Conservation (phyloP, 129 eudicot genomes). For the Artemisia annua region DNA sequence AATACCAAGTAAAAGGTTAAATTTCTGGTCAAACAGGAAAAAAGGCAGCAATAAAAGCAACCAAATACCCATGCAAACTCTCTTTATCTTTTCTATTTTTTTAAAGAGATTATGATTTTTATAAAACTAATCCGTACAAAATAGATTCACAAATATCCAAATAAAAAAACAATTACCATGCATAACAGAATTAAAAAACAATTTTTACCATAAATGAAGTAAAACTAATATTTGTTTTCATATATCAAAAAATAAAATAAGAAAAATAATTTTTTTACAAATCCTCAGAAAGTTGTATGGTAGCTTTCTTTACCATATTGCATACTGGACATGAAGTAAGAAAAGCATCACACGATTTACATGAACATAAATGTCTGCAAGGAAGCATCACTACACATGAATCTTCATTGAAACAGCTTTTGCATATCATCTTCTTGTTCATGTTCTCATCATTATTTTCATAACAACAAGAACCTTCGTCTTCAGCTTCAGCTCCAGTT, state of each 20-base stretch:
- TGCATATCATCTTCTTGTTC: conserved; percentile 47
- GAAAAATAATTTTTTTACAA: conserved; percentile 9
- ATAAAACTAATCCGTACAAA: too few species aligned
- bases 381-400: conserved; percentile 78
- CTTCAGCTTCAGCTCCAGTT: conserved; percentile 37
- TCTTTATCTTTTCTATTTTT: not conserved
- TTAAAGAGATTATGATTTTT: too few species aligned
- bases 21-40: conserved; percentile 17
- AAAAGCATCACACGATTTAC: conserved; percentile 66
- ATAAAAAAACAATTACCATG: not conserved
- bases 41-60: conserved; percentile 22
- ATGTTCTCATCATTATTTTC: conserved; percentile 15
- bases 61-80: conserved; percentile 11
- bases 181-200: not conserved
- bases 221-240: not conserved
- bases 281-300: conserved; percentile 55
- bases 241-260: conserved; percentile 2
- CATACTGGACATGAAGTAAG: conserved; percentile 84
- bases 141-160: not conserved
- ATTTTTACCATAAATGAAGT: not conserved
- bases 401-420: conserved; percentile 45
- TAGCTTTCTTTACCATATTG: conserved; percentile 58
- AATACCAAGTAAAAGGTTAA: not conserved
- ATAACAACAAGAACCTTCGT: conserved; percentile 78
- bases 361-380: conserved; percentile 78